Evolutionary conservation across 345 rosid genomes (phyloP), one percentile per base, ranked within the genome.

Genomic region (Arabidopsis thaliana): DNA sequence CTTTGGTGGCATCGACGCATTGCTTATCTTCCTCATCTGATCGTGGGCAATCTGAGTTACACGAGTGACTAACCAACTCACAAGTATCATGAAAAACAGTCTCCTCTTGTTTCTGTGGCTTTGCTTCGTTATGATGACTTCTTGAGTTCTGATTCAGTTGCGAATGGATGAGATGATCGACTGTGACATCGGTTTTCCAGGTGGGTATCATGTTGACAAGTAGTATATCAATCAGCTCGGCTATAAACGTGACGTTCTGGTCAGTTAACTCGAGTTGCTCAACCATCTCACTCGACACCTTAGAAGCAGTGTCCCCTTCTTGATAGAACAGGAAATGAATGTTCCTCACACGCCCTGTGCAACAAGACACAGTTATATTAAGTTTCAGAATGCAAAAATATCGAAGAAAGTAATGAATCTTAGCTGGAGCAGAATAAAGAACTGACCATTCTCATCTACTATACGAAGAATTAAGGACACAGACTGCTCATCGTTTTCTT

Each of bases 281-380:
- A 68, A 87, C 97, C 98, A 94, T 94, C 79, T 94, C 98, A 61
- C 87, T 83, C 40, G 98, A 91, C 71, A 94, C 94, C 5, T 93
- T 82, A 7, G 84, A 73, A 36, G 94, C 85, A 30, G 97, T 94
- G 72, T 94, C 98, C 25, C 86, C 83, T 37, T 89, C 91, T n/a
- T 85, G 89, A 65, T 75, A 89, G 79, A 89, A 94, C 44, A 82
- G 69, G 75, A 94, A 94, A 83, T 91, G 93, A 68, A 91, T 88
- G 75, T 89, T 87, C 83, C 89, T 91, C 44, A 83, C 88, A 22
- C 85, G 89, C 55, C 91, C 98, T 91, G 85, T 91, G 85, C 79
- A 60, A 60, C 14, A 65, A 49, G 24, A 36, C 65, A 78, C 25
- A 40, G 40, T 2, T 25, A n/a, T 8, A 48, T 25, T 30, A 37